These are phyloP conservation scores for Tetrapisispora taiwanensis DNA, from an alignment of 805 yeast species.

Conservation along the genomic window DNA sequence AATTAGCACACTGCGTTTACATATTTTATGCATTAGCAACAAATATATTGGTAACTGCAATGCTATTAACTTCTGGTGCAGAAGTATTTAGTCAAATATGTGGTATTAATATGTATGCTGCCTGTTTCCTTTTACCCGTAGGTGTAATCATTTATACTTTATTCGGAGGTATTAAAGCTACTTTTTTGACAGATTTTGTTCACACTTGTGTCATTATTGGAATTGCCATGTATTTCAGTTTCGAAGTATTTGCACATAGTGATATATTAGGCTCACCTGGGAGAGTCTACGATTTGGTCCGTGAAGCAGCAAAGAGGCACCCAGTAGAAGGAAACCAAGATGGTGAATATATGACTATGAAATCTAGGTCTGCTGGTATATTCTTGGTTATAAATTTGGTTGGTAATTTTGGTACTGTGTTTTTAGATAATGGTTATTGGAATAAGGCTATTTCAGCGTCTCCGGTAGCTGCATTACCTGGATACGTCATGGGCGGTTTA, in stretches of 20 bases:
- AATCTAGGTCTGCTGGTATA: slow-evolving; percentile 76
- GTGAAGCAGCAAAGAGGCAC: slow-evolving; percentile 43
- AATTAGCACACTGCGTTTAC: slow-evolving; percentile 56
- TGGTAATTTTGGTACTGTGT: slow-evolving; percentile 85
- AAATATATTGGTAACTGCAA: slow-evolving; percentile 82
- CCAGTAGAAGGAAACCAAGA: slow-evolving; percentile 75
- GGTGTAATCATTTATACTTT: slow-evolving; percentile 68
- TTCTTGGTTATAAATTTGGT: slow-evolving; percentile 81
- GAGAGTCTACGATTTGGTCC: slow-evolving; percentile 63
- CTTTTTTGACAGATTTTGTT: slow-evolving; percentile 67
- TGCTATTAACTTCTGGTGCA: slow-evolving; percentile 85
- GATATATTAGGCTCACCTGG: slow-evolving; percentile 72
- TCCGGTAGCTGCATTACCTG: slow-evolving; percentile 78
- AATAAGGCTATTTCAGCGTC: slow-evolving; percentile 80
- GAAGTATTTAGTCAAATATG: slow-evolving; percentile 73
- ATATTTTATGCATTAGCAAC: slow-evolving; percentile 79
- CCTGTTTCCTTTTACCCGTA: slow-evolving; percentile 71
- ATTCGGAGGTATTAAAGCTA: slow-evolving; percentile 76
- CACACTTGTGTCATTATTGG: slow-evolving; percentile 76
- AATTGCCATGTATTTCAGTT: slow-evolving; percentile 71
- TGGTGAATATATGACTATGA: slow-evolving; percentile 84
- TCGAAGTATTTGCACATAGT: slow-evolving; percentile 66
- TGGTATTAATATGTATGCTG: slow-evolving; percentile 75
- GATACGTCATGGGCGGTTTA: slow-evolving; percentile 78
- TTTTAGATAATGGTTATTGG: slow-evolving; percentile 80